Percentiles rank a stretch among this genome's conserved stretches.
Conservation (phyloP, 108 stramenopile genomes). For the Fragilariopsis cylindrus region DNA sequence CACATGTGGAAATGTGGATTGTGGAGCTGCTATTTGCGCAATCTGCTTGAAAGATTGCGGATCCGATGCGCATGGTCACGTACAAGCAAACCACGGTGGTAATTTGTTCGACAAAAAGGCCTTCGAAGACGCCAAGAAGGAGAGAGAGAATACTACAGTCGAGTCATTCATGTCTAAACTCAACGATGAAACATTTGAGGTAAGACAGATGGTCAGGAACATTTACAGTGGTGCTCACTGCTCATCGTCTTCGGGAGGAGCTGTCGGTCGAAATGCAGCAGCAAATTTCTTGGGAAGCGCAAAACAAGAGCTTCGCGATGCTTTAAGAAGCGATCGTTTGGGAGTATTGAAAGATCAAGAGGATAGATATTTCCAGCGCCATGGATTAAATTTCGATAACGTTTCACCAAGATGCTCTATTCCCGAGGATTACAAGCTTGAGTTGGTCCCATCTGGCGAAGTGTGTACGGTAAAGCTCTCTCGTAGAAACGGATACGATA, state of each 20-base stretch:
- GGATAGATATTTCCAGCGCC: conserved; percentile 10
- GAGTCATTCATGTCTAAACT: conserved; percentile 18
- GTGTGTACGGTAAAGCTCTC: not conserved
- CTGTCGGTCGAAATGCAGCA: not conserved
- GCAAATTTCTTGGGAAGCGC: not conserved
- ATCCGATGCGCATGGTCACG: conserved; percentile 38
- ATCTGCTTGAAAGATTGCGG: conserved; percentile 51
- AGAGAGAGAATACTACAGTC: conserved; percentile 19
- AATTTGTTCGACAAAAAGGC: conserved; percentile 35
- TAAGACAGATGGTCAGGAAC: conserved; percentile 44
- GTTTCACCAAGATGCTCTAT: not conserved
- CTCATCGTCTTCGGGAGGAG: not conserved
- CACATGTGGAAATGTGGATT: conserved; percentile 25
- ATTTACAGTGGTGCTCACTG: conserved; percentile 24
- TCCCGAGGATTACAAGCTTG: not conserved
- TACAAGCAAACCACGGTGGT: conserved; percentile 37
- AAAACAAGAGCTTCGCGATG: not conserved
- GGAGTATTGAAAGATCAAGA: conserved; percentile 30
- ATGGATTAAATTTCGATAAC: not conserved
- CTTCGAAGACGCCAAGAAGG: conserved; percentile 23
- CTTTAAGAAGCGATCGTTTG: conserved; percentile 36
- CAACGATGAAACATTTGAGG: conserved; percentile 33
- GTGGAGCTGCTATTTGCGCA: conserved; percentile 47
- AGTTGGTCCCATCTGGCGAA: not conserved
- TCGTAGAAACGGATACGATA: not conserved